Evolutionary conservation across 2,329 filamentous ascomycete genomes (phyloP).

Genomic region (Exophiala dermatitidis): DNA sequence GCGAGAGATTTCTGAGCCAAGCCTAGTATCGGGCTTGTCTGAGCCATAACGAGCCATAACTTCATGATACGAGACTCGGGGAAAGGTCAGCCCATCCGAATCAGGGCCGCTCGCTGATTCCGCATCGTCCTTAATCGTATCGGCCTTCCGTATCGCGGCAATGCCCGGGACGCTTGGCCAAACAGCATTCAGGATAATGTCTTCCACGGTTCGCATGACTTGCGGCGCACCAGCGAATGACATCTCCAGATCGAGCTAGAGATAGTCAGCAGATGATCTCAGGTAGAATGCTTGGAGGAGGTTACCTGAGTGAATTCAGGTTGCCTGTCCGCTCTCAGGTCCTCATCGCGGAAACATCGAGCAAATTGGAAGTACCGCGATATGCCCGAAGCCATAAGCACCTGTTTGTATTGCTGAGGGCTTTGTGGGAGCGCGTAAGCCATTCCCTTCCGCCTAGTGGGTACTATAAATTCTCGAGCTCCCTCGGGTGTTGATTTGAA

Average conservation of each 20-base stretch:
- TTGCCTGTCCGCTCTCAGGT: conserved; percentile 82
- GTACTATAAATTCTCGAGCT: conserved; percentile 88
- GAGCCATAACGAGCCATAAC: conserved; percentile 76
- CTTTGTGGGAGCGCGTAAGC: conserved; percentile 93
- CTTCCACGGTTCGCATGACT: conserved; percentile 55
- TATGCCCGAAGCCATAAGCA: conserved; percentile 86
- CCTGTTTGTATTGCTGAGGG: conserved; percentile 97
- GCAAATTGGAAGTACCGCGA: conserved; percentile 85
- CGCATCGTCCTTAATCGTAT: conserved; percentile 26
- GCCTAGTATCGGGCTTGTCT: conserved; percentile 86
- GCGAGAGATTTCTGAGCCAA: conserved; percentile 59
- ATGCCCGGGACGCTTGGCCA: conserved; percentile 19
- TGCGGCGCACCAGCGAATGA: conserved; percentile 67
- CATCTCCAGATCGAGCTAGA: conserved; percentile 85
- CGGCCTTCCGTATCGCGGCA: conserved; percentile 3
- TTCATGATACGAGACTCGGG: conserved; percentile 54
- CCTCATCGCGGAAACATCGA: conserved; percentile 90
- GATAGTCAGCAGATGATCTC: background rate
- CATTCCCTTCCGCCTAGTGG: conserved; percentile 65
- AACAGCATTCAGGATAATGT: conserved; percentile 20
- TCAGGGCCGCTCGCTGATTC: conserved; percentile 10
- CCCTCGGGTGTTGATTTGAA: conserved; percentile 98
- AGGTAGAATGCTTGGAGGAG: background rate
- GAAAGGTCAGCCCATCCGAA: conserved; percentile 1
- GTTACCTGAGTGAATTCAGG: conserved; percentile 88